These are phyloP conservation scores for Balakata baccata DNA, from an alignment of 345 rosid species.

Conservation along the genomic window DNA sequence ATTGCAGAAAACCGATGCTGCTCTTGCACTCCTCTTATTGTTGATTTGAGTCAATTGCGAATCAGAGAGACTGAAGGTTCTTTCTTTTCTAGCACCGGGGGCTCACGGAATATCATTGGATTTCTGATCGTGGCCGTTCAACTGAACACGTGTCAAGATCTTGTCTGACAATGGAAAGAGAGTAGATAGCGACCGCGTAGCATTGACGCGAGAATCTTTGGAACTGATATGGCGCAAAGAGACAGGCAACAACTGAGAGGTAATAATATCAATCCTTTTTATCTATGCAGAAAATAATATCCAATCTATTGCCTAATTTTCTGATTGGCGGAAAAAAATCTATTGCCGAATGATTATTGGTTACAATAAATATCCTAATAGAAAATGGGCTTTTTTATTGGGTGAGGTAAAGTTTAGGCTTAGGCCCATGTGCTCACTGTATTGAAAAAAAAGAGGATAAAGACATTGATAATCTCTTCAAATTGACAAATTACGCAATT, in stretches of 20 bases:
- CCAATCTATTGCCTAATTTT: no score
- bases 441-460: no score
- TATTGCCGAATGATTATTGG: no score
- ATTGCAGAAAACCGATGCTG: background rate
- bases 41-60: background rate
- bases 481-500: no score
- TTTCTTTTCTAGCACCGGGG: background rate
- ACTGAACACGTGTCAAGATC: slow-evolving; percentile 10
- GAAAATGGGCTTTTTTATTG: background rate
- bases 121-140: slow-evolving; percentile 9
- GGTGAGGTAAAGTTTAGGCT: background rate
- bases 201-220: slow-evolving; percentile 9
- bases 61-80: background rate
- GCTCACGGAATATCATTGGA: background rate
- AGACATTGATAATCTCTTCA: no score
- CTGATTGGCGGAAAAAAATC: no score
- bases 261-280: background rate
- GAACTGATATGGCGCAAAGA: background rate
- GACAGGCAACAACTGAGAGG: background rate
- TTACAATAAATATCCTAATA: background rate
- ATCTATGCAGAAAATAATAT: no score
- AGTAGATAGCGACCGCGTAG: background rate
- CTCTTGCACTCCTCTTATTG: no score
- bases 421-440: background rate
- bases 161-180: background rate